Evolutionary conservation across 164 flowering plant genomes (phyloP).

Genomic region (Nelumbo lutea): DNA sequence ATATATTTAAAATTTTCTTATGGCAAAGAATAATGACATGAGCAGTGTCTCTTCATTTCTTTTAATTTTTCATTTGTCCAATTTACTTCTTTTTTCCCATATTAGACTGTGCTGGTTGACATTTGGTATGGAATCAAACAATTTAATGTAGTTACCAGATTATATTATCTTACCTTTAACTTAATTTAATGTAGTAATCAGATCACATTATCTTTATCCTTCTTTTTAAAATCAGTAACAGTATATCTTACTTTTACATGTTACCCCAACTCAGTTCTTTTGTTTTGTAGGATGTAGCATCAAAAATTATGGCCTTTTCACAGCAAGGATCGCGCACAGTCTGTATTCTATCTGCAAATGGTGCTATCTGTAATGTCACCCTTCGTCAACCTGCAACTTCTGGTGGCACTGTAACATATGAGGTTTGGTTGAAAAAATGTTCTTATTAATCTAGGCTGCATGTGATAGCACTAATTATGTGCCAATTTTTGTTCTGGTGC

Average conservation of each 20-base stretch:
- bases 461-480: background rate
- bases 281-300: constrained; percentile 66
- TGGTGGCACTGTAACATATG: constrained; percentile 67
- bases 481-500: background rate
- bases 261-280: background rate
- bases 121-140: too few relatives aligned
- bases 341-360: constrained; percentile 86
- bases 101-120: too few relatives aligned
- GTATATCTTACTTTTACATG: too few relatives aligned
- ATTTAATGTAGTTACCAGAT: too few relatives aligned
- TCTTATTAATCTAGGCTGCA: too few relatives aligned
- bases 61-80: too few relatives aligned
- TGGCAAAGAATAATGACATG: background rate
- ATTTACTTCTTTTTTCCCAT: too few relatives aligned
- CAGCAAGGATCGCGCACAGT: constrained; percentile 85
- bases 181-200: too few relatives aligned
- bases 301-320: constrained; percentile 68
- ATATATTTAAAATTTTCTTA: too few relatives aligned
- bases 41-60: background rate
- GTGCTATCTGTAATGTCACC: constrained; percentile 69
- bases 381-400: constrained; percentile 68
- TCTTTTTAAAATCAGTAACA: too few relatives aligned
- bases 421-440: constrained; percentile 39
- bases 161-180: too few relatives aligned
- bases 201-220: too few relatives aligned